A percentile compares a stretch with the other conserved stretches of the same genome.
Evolutionary conservation across 768 basidiomycete genomes (phyloP).

Genomic region (Boletus edulis): DNA sequence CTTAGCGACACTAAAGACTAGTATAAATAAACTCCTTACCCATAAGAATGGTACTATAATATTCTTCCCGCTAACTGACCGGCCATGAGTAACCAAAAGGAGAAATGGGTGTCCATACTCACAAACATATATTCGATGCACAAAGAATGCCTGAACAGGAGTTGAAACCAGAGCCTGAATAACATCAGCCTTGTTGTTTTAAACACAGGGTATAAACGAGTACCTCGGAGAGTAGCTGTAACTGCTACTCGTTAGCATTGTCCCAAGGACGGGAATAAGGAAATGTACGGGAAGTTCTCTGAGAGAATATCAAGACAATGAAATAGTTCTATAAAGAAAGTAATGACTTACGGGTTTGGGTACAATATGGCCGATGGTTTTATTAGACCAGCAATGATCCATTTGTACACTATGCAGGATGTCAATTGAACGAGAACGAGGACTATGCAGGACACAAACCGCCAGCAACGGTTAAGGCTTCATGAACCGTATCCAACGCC

Average conservation of each 20-base stretch:
- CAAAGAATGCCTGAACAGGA: background rate
- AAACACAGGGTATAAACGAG: background rate
- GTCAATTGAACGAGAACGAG: background rate
- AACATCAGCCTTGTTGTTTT: background rate
- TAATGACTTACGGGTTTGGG: background rate
- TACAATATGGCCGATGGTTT: background rate
- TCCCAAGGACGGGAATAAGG: background rate
- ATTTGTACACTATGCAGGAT: background rate
- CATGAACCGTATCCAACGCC: conserved; percentile 11
- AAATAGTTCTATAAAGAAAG: background rate
- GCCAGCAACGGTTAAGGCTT: conserved; percentile 5
- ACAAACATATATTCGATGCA: conserved; percentile 1
- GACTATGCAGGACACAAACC: background rate
- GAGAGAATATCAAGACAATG: background rate
- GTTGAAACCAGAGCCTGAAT: background rate
- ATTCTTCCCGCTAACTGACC: background rate
- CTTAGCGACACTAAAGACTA: background rate
- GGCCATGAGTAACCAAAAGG: background rate
- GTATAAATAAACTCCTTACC: background rate
- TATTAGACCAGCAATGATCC: background rate
- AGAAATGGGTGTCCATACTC: background rate
- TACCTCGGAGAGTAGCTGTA: background rate
- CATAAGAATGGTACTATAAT: background rate
- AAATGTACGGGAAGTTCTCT: conserved; percentile 8
- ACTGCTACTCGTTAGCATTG: background rate